Percentiles rank a stretch among this genome's conserved stretches.
phyloP scores from a whole-genome alignment of 2,329 filamentous ascomycete genomes.

The Eutypella sp. region DNA sequence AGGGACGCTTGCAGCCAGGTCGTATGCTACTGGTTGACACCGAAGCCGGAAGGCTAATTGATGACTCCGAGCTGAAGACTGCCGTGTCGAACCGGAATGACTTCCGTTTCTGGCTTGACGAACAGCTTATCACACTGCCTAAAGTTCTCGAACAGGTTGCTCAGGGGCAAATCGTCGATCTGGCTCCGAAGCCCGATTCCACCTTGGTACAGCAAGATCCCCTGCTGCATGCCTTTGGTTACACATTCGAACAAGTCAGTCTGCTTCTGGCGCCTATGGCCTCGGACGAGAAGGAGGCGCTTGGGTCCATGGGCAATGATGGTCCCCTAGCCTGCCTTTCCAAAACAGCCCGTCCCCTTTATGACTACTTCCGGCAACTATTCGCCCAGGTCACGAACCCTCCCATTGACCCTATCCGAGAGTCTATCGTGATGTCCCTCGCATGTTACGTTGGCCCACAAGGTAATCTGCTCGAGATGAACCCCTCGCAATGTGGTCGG shows the following conservation, averaged over 20 bases:
- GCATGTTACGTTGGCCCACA: constrained; percentile 96
- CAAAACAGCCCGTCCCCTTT: constrained; percentile 81
- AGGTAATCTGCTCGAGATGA: constrained; percentile 92
- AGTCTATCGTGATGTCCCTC: constrained; percentile 96
- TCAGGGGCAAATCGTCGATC: constrained; percentile 52
- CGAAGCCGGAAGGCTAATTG: constrained; percentile 81
- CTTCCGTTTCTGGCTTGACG: constrained; percentile 84
- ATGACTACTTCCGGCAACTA: constrained; percentile 95
- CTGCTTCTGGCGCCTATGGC: constrained; percentile 92
- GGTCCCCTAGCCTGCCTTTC: constrained; percentile 87
- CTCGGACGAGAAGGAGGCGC: constrained; percentile 91
- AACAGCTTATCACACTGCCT: constrained; percentile 77
- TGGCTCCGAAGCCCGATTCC: constrained; percentile 63
- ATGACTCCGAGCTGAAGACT: constrained; percentile 86
- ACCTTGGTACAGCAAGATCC: constrained; percentile 77
- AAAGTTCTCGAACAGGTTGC: constrained; percentile 62
- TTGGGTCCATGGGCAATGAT: constrained; percentile 98
- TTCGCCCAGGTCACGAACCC: constrained; percentile 98
- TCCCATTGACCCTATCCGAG: constrained; percentile 92
- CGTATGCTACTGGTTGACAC: constrained; percentile 97
- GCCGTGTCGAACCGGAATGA: constrained; percentile 82
- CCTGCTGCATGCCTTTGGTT: constrained; percentile 80
- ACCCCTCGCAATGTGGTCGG: constrained; percentile 79
- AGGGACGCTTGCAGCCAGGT: constrained; percentile 88
- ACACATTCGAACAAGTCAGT: constrained; percentile 92